Evolutionary conservation across 345 rosid genomes (phyloP).

Genomic region (Clarkia xantiana): DNA sequence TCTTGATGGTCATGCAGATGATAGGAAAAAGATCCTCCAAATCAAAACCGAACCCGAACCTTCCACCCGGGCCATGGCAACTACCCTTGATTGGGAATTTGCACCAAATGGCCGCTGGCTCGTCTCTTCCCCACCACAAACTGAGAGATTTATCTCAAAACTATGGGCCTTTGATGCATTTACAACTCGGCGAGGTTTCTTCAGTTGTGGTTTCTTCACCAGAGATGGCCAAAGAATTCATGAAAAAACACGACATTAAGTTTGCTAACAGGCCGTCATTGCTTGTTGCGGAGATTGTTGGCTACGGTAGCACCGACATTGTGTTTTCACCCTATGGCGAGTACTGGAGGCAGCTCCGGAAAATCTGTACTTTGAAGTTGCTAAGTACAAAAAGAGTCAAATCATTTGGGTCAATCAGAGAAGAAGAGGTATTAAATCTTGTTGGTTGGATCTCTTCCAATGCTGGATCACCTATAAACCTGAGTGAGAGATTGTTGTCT

Average conservation of each 20-base stretch:
- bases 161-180: conserved; percentile 14
- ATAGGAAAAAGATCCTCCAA: background rate
- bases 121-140: conserved; percentile 9
- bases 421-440: conserved; percentile 13
- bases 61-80: conserved; percentile 25
- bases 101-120: conserved; percentile 15
- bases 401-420: conserved; percentile 12
- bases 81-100: conserved; percentile 23
- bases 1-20: too few relatives aligned
- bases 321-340: conserved; percentile 12
- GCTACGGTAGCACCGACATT: conserved; percentile 7
- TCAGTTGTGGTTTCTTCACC: conserved; percentile 14
- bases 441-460: conserved; percentile 1
- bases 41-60: background rate
- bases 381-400: conserved; percentile 9
- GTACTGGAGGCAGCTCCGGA: conserved; percentile 19
- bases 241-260: conserved; percentile 16
- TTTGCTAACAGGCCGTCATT: conserved; percentile 11
- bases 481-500: background rate
- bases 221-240: conserved; percentile 14
- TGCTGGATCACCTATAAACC: conserved; percentile 11
- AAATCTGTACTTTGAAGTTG: conserved; percentile 8
- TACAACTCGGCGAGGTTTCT: conserved; percentile 14
- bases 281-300: background rate
- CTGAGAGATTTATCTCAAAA: conserved; percentile 11